Evolutionary conservation across 805 yeast genomes (phyloP), one percentile per base, ranked within the genome.

Genomic region (Cyberlindnera euphorbiiphila): DNA sequence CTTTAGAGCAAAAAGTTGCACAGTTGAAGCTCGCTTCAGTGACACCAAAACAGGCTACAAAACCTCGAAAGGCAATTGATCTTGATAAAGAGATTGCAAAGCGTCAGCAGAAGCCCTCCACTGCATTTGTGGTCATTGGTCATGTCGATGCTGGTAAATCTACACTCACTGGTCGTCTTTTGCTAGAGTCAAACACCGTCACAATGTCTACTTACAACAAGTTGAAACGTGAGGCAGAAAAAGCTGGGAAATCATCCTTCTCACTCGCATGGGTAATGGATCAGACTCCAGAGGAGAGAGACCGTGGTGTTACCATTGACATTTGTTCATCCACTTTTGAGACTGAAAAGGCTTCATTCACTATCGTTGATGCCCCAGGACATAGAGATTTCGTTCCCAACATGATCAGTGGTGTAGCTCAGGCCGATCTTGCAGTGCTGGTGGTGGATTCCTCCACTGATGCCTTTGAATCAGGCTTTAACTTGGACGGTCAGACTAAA

Each of bases 121-220:
- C 87, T 72, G 88, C 89, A 87, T 93, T 91, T 76, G 98, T 93
- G 71, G 96, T 91, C 65, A 91, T 91, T 74, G 98, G 98, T 69
- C 98, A 91, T 91, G 98, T 91, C 95, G 98, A 91, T 77, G 91
- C 97, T 63, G 91, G 91, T 69, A 85, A 86, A 75, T 91, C 97
- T 49, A 89, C 98, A 64, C 85, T 96, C 70, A 89, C 98, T 68
- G 97, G 97, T 69, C 96, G 89, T 81, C 81, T 89, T 74, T 82
- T 89, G 66, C 84, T 73, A 83, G 89, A 88, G 87, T 83, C 94
- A 72, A 95, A 96, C 76, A 95, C 89, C 72, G 85, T 86, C 60
- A 95, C 88, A 74, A 85, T 85, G 83, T 83, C 95, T 76, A 85
- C 95, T 66, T 87, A 86, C 66, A 95, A 85, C 78, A 88, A 86